Evolutionary conservation across 1,284 basidiomycete genomes (phyloP).

Genomic region (Ceratobasidium sp.): DNA sequence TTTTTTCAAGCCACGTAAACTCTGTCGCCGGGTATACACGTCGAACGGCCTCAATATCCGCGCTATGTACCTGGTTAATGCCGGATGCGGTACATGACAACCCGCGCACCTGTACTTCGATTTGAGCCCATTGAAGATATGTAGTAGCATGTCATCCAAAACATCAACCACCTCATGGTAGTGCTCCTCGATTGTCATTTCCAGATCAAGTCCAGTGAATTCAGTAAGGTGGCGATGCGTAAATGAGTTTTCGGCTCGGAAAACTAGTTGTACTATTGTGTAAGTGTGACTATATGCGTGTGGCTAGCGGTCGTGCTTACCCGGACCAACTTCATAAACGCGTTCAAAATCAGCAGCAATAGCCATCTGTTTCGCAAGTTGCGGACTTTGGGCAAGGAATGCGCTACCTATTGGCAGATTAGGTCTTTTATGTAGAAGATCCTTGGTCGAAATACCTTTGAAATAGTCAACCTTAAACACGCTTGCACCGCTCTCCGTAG

Average conservation of each 20-base stretch:
- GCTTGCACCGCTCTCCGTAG: constrained; percentile 95
- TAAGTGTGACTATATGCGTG: constrained; percentile 51
- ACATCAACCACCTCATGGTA: constrained; percentile 96
- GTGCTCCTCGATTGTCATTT: constrained; percentile 98
- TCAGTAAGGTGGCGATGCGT: constrained; percentile 99
- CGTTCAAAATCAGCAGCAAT: constrained; percentile 98
- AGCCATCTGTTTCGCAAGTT: constrained; percentile 99
- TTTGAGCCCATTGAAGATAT: constrained; percentile 85
- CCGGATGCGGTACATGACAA: background rate
- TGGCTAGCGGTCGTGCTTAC: constrained; percentile 50
- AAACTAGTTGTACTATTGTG: constrained; percentile 66
- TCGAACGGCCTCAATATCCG: constrained; percentile 79
- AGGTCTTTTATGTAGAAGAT: constrained; percentile 19
- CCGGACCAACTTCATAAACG: constrained; percentile 94
- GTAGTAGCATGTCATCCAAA: constrained; percentile 85
- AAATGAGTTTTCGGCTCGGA: constrained; percentile 98
- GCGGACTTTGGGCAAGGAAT: constrained; percentile 96
- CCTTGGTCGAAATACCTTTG: constrained; percentile 72
- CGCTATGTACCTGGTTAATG: constrained; percentile 1
- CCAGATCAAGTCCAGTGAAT: constrained; percentile 98
- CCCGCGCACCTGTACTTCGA: constrained; percentile 78
- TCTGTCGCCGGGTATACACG: constrained; percentile 93
- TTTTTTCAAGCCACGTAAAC: constrained; percentile 89
- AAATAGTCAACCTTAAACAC: constrained; percentile 99
- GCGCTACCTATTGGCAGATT: constrained; percentile 74